Conservation (phyloP, 306 rosid genomes). For the Carpinus fangiana region DNA sequence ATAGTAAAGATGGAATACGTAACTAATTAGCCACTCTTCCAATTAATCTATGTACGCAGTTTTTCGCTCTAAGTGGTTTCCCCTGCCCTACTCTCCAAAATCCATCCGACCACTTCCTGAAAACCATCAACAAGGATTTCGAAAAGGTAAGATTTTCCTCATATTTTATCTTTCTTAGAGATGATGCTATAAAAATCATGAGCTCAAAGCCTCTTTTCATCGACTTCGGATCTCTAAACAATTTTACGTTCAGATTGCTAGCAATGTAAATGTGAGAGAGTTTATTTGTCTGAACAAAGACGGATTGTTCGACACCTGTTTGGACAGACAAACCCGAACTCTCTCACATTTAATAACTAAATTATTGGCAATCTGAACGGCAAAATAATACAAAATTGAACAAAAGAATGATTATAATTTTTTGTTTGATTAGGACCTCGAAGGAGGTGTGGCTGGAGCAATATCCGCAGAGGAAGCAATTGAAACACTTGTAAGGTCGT, state of each 20-base stretch:
- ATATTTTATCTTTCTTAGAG: neutral
- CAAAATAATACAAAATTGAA: too few species aligned
- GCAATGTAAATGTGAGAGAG: too few species aligned
- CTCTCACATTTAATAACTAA: too few species aligned
- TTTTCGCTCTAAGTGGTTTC: conserved; percentile 50
- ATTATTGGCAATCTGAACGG: too few species aligned
- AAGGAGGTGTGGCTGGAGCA: conserved; percentile 17
- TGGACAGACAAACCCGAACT: too few species aligned
- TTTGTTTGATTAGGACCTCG: conserved; percentile 25
- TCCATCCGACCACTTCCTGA: conserved; percentile 73
- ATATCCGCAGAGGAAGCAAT: conserved; percentile 39
- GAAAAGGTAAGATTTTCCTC: conserved; percentile 35
- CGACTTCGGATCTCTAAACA: too few species aligned
- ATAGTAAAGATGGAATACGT: too few species aligned
- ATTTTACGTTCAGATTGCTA: too few species aligned
- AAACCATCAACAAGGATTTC: conserved; percentile 70
- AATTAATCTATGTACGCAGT: neutral
- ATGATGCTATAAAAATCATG: neutral
- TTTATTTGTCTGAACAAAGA: too few species aligned
- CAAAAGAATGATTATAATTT: too few species aligned
- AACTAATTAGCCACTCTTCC: neutral
- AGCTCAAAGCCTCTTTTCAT: neutral
- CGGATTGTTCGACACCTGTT: too few species aligned
- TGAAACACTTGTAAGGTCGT: conserved; percentile 20
- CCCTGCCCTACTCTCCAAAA: conserved; percentile 68